Evolutionary conservation across 768 basidiomycete species (phyloP), one percentile per base, ranked within the genome.

Genomic region (Podaxis sp.): DNA sequence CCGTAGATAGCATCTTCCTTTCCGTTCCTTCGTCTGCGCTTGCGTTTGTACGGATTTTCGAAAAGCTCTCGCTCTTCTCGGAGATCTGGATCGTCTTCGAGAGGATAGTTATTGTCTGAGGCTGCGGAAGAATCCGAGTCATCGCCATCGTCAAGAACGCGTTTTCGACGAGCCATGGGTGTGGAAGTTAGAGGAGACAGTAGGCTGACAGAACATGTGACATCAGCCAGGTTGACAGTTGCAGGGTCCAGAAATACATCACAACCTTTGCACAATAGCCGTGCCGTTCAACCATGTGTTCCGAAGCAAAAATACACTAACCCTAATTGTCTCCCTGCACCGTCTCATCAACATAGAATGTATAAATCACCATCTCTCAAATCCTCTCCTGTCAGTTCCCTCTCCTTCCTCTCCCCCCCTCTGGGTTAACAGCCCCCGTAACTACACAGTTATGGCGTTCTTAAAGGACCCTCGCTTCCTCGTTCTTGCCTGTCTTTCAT

Each of bases 1-100:
- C 91, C 92, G 68, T 92, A 91, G n/a, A 86, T 73, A 1, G 86
- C 86, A 63, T 88, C 87, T 59, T 94, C 90, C 69, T 87, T 88
- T 25, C 79, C 85, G 61, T 85, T 80, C 72, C 75, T 85, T 64
- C 86, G 79, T 64, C 86, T 81, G 59, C 86, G 83, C 71, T 91
- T 93, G 67, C 82, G 78, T 65, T 84, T 77, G 75, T 93, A 93
- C 3, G 91, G 91, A 64, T 91, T 83, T 69, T 87, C 82, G 72
- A 92, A 92, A 7, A 92, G 82, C 37, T 82, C 84, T 9, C 88
- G 88, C 70, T 93, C 93, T 37, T 85, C 93, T 37, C 84, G 81
- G 12, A 79, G 79, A 69, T 90, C 88, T 2, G 85, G 83, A 67
- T 89, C 82, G 61, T 82, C 80, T 64, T 78, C 77, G 59, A 74